These are phyloP conservation scores for Penicillium sclerotiorum DNA, from an alignment of 2,329 filamentous ascomycete species.

Conservation along the genomic window DNA sequence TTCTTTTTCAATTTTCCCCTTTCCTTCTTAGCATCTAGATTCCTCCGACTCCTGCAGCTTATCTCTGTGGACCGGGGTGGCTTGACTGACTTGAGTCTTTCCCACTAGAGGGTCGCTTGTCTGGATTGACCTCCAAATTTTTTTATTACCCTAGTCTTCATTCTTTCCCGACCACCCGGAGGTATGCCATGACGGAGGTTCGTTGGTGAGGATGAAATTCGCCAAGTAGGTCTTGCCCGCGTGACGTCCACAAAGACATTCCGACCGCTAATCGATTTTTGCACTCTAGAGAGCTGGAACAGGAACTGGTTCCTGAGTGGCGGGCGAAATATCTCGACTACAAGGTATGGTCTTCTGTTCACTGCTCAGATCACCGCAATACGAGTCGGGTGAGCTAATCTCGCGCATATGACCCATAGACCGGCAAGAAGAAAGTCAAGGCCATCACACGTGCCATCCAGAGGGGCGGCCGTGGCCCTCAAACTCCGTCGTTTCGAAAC, in stretches of 20 bases:
- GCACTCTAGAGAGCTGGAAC: slow-evolving; percentile 70
- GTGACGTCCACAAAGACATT: slow-evolving; percentile 12
- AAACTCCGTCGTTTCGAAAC: slow-evolving; percentile 48
- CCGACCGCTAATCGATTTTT: slow-evolving; percentile 21
- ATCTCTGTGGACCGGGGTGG: not conserved
- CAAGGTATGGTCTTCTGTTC: slow-evolving; percentile 59
- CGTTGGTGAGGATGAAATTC: slow-evolving; percentile 57
- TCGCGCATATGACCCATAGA: slow-evolving; percentile 41
- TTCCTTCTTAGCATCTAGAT: not conserved
- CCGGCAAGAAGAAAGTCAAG: slow-evolving; percentile 91
- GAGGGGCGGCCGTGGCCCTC: slow-evolving; percentile 52
- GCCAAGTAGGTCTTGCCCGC: slow-evolving; percentile 54
- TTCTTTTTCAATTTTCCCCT: too few species aligned
- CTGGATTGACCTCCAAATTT: not conserved
- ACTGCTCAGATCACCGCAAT: not conserved
- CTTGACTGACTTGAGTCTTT: not conserved
- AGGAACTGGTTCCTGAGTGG: slow-evolving; percentile 93
- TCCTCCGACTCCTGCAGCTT: not conserved
- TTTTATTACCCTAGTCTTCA: not conserved
- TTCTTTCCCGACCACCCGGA: slow-evolving; percentile 2
- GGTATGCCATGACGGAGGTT: slow-evolving; percentile 21
- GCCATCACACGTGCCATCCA: slow-evolving; percentile 72
- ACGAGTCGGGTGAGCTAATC: not conserved
- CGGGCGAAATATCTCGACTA: slow-evolving; percentile 92
- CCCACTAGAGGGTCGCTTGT: not conserved